These are phyloP conservation scores for Nakataea oryzae DNA, from an alignment of 2,329 filamentous ascomycete genomes.

Conservation along the genomic window DNA sequence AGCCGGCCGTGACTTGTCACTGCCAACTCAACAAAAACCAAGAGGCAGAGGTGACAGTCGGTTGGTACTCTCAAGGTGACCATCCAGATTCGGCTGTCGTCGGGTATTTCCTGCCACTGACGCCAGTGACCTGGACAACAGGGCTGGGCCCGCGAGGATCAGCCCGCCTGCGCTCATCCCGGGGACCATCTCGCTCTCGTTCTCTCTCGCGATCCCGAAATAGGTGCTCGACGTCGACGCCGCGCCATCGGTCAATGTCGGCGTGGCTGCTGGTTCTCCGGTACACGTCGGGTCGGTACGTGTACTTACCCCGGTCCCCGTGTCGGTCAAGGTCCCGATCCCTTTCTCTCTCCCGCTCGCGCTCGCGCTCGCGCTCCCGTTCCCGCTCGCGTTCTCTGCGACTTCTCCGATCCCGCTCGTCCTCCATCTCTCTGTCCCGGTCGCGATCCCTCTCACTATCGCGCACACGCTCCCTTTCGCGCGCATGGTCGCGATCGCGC, in stretches of 20 bases:
- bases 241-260: conserved; percentile 32
- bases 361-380: conserved; percentile 14
- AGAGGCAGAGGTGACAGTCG: background rate
- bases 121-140: conserved; percentile 22
- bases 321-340: conserved; percentile 20
- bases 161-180: conserved; percentile 16
- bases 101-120: conserved; percentile 26
- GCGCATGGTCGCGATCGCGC: conserved; percentile 25
- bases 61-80: background rate
- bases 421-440: conserved; percentile 21
- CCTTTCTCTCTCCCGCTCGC: conserved; percentile 11
- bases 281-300: conserved; percentile 27
- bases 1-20: background rate
- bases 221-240: conserved; percentile 21
- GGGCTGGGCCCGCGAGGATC: conserved; percentile 19
- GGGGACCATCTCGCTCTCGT: conserved; percentile 2
- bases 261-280: conserved; percentile 39
- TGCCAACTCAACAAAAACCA: background rate
- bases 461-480: conserved; percentile 24
- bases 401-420: conserved; percentile 16
- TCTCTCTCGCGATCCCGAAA: conserved; percentile 6
- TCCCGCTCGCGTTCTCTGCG: conserved; percentile 20
- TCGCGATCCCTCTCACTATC: conserved; percentile 26
- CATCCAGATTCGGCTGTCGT: conserved; percentile 14
- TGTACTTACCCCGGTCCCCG: conserved; percentile 13